Evolutionary conservation across 352 stramenopile species (phyloP).

Genomic region (Globisporangium echinulatum): DNA sequence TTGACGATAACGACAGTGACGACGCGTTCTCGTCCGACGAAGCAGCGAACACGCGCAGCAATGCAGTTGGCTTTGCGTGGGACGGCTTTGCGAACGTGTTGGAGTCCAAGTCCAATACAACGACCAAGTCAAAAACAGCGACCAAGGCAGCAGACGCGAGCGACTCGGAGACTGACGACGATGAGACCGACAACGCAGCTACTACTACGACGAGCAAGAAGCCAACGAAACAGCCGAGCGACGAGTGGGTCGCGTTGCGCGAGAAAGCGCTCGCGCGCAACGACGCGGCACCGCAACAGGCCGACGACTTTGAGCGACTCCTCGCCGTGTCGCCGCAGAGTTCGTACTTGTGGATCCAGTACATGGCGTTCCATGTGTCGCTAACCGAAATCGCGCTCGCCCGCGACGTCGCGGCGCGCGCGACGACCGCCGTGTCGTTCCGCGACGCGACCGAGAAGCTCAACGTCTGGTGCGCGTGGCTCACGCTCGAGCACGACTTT

Average conservation of each 20-base stretch:
- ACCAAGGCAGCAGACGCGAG: background rate
- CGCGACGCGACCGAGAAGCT: conserved; percentile 95
- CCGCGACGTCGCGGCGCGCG: conserved; percentile 89
- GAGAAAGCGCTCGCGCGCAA: conserved; percentile 91
- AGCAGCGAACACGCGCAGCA: conserved; percentile 12
- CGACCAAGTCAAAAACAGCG: background rate
- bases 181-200: conserved; percentile 31
- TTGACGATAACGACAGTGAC: conserved; percentile 40
- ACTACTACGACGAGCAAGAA: conserved; percentile 36
- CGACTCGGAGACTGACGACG: conserved; percentile 24
- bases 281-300: conserved; percentile 88
- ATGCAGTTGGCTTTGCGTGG: conserved; percentile 73
- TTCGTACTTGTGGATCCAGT: conserved; percentile 96
- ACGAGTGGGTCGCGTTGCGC: conserved; percentile 92
- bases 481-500: conserved; percentile 97
- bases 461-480: conserved; percentile 94
- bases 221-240: conserved; percentile 87
- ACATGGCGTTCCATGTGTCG: conserved; percentile 97
- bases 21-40: conserved; percentile 58
- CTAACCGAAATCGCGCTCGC: conserved; percentile 91
- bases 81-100: conserved; percentile 80
- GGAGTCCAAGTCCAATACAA: conserved; percentile 17
- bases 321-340: conserved; percentile 92
- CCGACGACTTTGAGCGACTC: conserved; percentile 94
- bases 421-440: conserved; percentile 93